These are phyloP conservation scores for Clonostachys solani DNA, from an alignment of 2,329 filamentous ascomycete species.

Conservation along the genomic window DNA sequence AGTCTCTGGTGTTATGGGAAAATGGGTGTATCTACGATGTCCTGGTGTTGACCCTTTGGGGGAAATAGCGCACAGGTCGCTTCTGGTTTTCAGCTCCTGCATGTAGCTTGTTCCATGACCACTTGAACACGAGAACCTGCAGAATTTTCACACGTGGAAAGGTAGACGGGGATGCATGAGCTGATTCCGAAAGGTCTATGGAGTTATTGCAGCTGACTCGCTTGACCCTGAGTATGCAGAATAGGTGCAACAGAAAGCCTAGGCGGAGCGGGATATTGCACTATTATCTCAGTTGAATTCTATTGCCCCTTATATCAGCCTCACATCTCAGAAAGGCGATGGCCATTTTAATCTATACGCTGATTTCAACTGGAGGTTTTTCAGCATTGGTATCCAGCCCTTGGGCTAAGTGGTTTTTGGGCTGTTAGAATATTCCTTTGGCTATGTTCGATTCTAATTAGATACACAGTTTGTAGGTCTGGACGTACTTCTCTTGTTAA, in stretches of 20 bases:
- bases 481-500: slow-evolving; percentile 3
- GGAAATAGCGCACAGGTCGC: too few species aligned
- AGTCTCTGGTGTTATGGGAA: too few species aligned
- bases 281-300: slow-evolving; percentile 1
- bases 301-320: slow-evolving; percentile 4
- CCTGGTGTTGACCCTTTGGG: too few species aligned
- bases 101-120: slow-evolving; percentile 1
- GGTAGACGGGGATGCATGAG: slow-evolving; percentile 4
- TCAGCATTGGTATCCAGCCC: background rate
- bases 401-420: slow-evolving; percentile 1
- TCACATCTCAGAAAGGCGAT: slow-evolving; percentile 5
- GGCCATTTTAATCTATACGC: slow-evolving; percentile 4
- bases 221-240: background rate
- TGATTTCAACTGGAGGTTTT: slow-evolving; percentile 3
- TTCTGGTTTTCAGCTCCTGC: too few species aligned
- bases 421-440: slow-evolving; percentile 1
- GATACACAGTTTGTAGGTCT: slow-evolving; percentile 1
- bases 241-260: background rate
- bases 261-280: slow-evolving; percentile 5
- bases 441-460: slow-evolving; percentile 2
- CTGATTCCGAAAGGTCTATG: slow-evolving; percentile 5
- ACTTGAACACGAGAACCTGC: slow-evolving; percentile 1
- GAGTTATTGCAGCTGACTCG: slow-evolving; percentile 5
- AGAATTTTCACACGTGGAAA: slow-evolving; percentile 4
- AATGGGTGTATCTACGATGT: too few species aligned